Evolutionary conservation across 352 stramenopile genomes (phyloP), one percentile per base, ranked within the genome.

Genomic region (Pythium brassicae): DNA sequence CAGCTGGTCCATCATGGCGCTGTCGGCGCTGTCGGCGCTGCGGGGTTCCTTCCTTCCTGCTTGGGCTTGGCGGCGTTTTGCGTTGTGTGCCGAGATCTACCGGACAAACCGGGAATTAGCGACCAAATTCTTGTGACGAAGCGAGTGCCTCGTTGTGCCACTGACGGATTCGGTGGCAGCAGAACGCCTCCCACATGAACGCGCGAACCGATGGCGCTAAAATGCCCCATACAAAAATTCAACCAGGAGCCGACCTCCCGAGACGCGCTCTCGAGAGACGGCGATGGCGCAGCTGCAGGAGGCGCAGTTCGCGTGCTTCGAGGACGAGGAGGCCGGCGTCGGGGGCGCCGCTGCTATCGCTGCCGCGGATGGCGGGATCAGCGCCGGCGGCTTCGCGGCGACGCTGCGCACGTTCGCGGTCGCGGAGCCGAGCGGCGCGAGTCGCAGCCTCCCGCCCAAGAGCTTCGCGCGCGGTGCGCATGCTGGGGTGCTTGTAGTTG

Each of bases 281-380:
- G 72, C 68, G 62, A 68, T 54, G 32, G 64, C 74, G 62, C 57
- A 72, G 54, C 71, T 88, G 25, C 78, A 87, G 70, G 76, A 88
- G 58, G 74, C 74, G 57, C 76, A 79, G 42, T 88, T 88, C 63
- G 78, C 80, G 63, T 81, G 72, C 66, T 88, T 90, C 52, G 80
- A 90, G 47, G 76, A 86, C 62, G 72, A 74, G 15, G 73, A 85
- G 42, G 57, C 66, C 50, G 54, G 63, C 17, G 52, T 8, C 35
- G 23, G 25, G 12, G 40, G 26, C 19, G 32, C 32, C 9, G 32
- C 32, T 37, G 32, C n/a, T n/a, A n/a, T 8, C 60, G 15, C 53
- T 55, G 8, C 50, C 59, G 17, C 43, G 34, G 6, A 51, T 11
- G 48, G 74, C 12, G 66, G 65, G 6, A 73, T 49, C 27, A 39